Evolutionary conservation across 352 stramenopile species (phyloP).

Genomic region (Sclerospora graminicola): DNA sequence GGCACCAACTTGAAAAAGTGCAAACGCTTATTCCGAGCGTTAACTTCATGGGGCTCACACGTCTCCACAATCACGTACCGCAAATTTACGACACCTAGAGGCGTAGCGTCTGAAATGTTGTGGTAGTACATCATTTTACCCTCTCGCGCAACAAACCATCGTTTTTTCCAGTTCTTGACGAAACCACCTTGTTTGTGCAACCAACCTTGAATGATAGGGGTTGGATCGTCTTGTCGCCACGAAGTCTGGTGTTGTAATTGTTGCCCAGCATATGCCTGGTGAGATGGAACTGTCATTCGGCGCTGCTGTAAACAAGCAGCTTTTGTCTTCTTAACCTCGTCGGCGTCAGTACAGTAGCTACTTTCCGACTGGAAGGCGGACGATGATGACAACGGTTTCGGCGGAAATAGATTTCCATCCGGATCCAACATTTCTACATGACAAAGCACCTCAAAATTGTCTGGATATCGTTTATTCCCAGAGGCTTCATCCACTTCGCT

Average conservation of each 20-base stretch:
- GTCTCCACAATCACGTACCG: conserved; percentile 45
- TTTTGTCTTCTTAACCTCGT: conserved; percentile 13
- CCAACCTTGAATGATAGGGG: conserved; percentile 52
- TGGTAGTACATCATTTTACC: conserved; percentile 76
- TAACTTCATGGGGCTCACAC: conserved; percentile 45
- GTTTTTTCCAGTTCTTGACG: conserved; percentile 79
- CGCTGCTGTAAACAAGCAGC: conserved; percentile 10
- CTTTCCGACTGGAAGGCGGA: conserved; percentile 17
- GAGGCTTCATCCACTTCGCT: conserved; percentile 50
- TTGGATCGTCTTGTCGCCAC: conserved; percentile 16
- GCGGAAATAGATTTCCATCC: conserved; percentile 18
- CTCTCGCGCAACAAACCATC: conserved; percentile 75
- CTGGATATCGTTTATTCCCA: conserved; percentile 38
- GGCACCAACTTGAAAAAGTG: conserved; percentile 69
- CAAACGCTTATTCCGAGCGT: conserved; percentile 43
- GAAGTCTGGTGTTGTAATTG: conserved; percentile 11
- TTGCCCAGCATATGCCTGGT: conserved; percentile 8
- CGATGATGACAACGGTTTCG: conserved; percentile 13
- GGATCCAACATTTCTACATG: conserved; percentile 30
- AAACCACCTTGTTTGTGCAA: conserved; percentile 73
- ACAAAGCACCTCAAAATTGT: conserved; percentile 47
- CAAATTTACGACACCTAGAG: conserved; percentile 57
- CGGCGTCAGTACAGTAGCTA: conserved; percentile 12
- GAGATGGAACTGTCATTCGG: conserved; percentile 17
- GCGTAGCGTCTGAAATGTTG: conserved; percentile 47